Base-by-base conservation (phyloP, 805 yeast species). In the Ogataea sp. region DNA sequence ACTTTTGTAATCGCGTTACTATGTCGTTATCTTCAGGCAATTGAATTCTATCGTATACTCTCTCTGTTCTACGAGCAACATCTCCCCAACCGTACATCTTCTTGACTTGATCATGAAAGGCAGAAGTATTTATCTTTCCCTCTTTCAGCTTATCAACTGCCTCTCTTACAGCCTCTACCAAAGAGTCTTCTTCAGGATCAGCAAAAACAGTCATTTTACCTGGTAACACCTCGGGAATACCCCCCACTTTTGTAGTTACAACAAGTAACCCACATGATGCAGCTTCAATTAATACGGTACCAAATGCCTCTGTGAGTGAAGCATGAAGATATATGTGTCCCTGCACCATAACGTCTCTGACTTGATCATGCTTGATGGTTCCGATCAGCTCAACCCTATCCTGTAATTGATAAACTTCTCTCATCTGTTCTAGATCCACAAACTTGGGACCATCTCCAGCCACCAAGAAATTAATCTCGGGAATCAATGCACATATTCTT, bases 391-490 rank as follows among this genome's bases (percentile, higher is more conserved):
- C 78, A 2, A 93, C 97, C 36, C 95, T 68, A 37, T 90, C 95
- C 55, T 93, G 97, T 17, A 93, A 63, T 44, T 85, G 78, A 56
- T 80, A 73, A 43, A 77, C 73, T 57, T 93, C 99, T 37, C 96
- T 71, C 89, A 89, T 89, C 58, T 93, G 99, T 57, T 89, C 96
- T 39, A 93, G 66, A 51, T 93, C 97, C 9, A 93, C 75, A 49
- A 83, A 88, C 51, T 86, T 85, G 1, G 99, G 99, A 0, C 99
- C 99, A 59, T 87, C 94, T 11, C 99, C 99, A 3, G 97, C 99
- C 34, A 93, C 78, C 2, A 90, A 59, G 48, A 93, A 89, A 38
- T 78, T 75, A 2, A 89, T 89, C 15, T 75, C 71, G 1, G 74
- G 69, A 39, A 78, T 73, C 14, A 63, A 57, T 6, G 64, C 52